These are phyloP conservation scores for Madurella mycetomatis DNA, from an alignment of 2,329 filamentous ascomycete species.

Conservation along the genomic window DNA sequence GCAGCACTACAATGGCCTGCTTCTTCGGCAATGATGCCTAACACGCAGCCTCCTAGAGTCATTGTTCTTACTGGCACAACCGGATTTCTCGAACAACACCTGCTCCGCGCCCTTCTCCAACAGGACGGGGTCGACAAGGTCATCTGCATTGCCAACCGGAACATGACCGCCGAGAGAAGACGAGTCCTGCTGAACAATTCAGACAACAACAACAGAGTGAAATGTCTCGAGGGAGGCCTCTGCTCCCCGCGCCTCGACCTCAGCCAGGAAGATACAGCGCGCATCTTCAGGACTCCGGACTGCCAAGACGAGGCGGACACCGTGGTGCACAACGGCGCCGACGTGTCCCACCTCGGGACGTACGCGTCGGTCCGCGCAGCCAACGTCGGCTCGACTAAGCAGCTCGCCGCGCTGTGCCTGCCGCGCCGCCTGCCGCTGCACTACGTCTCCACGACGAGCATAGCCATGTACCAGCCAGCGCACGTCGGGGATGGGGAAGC, in stretches of 20 bases:
- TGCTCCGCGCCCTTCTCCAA: slow-evolving; percentile 36
- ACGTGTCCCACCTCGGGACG: slow-evolving; percentile 34
- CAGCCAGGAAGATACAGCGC: neutral
- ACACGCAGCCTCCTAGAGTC: slow-evolving; percentile 5
- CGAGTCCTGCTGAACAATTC: neutral
- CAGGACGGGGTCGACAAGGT: slow-evolving; percentile 32
- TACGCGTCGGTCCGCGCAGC: slow-evolving; percentile 32
- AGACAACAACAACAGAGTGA: slow-evolving; percentile 14
- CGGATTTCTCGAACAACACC: slow-evolving; percentile 37
- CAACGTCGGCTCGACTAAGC: slow-evolving; percentile 35
- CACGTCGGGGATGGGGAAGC: neutral
- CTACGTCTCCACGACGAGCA: slow-evolving; percentile 28
- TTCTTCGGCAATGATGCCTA: too few relatives aligned
- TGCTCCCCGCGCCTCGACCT: slow-evolving; percentile 20
- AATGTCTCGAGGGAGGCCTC: slow-evolving; percentile 29
- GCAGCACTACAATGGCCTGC: too few relatives aligned
- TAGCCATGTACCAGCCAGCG: slow-evolving; percentile 2
- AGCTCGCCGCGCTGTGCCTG: slow-evolving; percentile 30
- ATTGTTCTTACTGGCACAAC: slow-evolving; percentile 38
- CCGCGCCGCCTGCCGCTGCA: slow-evolving; percentile 25
- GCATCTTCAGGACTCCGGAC: slow-evolving; percentile 4
- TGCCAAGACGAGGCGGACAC: neutral
- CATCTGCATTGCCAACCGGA: slow-evolving; percentile 41
- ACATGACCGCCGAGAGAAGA: neutral
- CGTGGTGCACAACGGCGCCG: slow-evolving; percentile 47